Percentiles rank a stretch among this genome's conserved stretches.
Conservation (phyloP, 1,284 basidiomycete species). For the Agroathelia rolfsii region DNA sequence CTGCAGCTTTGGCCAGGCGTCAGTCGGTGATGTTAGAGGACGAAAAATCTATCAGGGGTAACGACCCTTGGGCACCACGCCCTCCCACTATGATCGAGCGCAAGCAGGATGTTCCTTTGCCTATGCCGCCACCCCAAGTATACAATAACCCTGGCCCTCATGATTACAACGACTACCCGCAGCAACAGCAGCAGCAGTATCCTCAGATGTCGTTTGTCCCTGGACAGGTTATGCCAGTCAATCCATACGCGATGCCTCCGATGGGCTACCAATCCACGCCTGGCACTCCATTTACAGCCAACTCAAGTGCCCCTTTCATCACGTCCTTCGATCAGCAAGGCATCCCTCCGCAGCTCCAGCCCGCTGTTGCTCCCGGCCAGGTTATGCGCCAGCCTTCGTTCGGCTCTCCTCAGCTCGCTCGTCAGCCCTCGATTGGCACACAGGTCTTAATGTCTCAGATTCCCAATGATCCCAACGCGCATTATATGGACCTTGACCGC, state of each 20-base stretch:
- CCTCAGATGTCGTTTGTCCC: constrained; percentile 20
- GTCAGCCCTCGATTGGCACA: constrained; percentile 16
- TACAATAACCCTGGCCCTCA: too few relatives aligned
- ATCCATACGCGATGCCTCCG: constrained; percentile 6
- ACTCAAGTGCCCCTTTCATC: constrained; percentile 1
- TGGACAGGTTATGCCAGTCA: constrained; percentile 12
- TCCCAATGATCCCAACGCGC: constrained; percentile 18
- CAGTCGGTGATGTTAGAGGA: constrained; percentile 50
- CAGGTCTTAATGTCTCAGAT: constrained; percentile 17
- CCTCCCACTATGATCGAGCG: constrained; percentile 50
- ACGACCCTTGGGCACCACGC: constrained; percentile 26
- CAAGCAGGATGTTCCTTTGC: constrained; percentile 21
- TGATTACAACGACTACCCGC: too few relatives aligned
- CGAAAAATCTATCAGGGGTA: constrained; percentile 29
- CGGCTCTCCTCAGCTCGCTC: constrained; percentile 17
- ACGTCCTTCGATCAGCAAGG: constrained; percentile 16
- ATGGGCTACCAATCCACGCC: constrained; percentile 11
- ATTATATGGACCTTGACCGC: constrained; percentile 53
- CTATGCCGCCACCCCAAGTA: constrained; percentile 15
- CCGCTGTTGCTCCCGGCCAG: constrained; percentile 20
- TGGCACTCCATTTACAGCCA: constrained; percentile 11
- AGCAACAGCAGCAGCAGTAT: constrained; percentile 15
- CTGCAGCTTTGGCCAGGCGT: constrained; percentile 40
- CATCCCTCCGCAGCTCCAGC: constrained; percentile 15
- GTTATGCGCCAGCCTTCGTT: constrained; percentile 18